Percentiles rank a stretch among this genome's conserved stretches.
Evolutionary conservation across 768 basidiomycete species (phyloP).

Genomic region (Boletus rex-veris): DNA sequence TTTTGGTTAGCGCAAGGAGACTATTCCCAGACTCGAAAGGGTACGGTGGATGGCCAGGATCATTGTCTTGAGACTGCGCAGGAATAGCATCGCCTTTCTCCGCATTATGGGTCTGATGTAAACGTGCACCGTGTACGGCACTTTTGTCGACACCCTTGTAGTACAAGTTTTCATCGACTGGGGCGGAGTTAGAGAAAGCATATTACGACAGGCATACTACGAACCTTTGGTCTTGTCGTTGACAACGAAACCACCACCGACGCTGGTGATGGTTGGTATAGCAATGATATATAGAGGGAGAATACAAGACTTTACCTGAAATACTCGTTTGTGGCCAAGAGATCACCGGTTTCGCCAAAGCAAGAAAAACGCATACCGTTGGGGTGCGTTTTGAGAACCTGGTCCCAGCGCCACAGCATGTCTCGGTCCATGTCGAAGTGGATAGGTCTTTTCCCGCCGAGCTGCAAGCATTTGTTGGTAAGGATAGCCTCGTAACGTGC

Average conservation of each 20-base stretch:
- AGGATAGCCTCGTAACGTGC: conserved; percentile 71
- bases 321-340: conserved; percentile 93
- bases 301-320: conserved; percentile 49
- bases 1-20: conserved; percentile 69
- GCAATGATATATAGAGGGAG: neutral
- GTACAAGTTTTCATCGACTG: conserved; percentile 90
- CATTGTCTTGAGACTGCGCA: conserved; percentile 11
- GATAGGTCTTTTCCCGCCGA: conserved; percentile 75
- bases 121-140: conserved; percentile 73
- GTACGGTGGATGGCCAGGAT: conserved; percentile 68
- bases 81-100: conserved; percentile 24
- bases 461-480: conserved; percentile 57
- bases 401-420: conserved; percentile 90
- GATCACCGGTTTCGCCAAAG: conserved; percentile 75
- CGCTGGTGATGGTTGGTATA: conserved; percentile 37
- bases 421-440: conserved; percentile 85
- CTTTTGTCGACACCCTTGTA: conserved; percentile 89
- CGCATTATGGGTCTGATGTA: conserved; percentile 58
- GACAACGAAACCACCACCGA: conserved; percentile 93
- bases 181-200: neutral
- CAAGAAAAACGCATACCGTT: conserved; percentile 94
- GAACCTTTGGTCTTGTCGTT: conserved; percentile 89
- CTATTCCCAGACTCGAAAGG: conserved; percentile 77
- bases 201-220: neutral
- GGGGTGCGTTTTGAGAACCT: conserved; percentile 83